Conservation (phyloP, 2,329 filamentous ascomycete species). For the Moelleriella libera region DNA sequence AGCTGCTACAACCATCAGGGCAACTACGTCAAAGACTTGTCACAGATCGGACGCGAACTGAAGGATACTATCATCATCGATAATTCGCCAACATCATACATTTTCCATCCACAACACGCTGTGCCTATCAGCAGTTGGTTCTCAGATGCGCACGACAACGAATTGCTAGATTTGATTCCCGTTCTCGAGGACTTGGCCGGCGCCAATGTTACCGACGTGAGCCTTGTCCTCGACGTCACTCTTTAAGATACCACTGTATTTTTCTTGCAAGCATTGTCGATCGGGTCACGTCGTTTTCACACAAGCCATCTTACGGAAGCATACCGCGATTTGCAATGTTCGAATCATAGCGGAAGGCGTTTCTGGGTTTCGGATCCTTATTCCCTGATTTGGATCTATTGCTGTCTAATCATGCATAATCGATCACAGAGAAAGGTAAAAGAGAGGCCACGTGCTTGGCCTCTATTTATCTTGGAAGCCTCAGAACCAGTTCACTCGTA, state of each 20-base stretch:
- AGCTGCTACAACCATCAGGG: constrained; percentile 99
- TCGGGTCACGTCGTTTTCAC: constrained; percentile 14
- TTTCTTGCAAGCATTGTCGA: constrained; percentile 8
- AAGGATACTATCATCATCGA: constrained; percentile 99
- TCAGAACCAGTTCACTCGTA: not conserved
- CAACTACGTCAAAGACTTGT: constrained; percentile 98
- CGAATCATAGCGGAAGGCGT: constrained; percentile 41
- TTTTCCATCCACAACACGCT: constrained; percentile 97
- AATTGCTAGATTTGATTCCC: constrained; percentile 90
- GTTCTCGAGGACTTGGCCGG: constrained; percentile 94
- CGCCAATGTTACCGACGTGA: constrained; percentile 83
- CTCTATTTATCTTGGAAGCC: constrained; percentile 1
- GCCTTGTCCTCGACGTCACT: constrained; percentile 88
- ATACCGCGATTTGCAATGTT: constrained; percentile 21
- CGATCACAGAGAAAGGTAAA: constrained; percentile 5
- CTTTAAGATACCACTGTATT: constrained; percentile 33
- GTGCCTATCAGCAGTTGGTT: constrained; percentile 99
- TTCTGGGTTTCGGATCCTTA: constrained; percentile 32
- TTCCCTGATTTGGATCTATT: constrained; percentile 35
- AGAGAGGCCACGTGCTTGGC: not conserved
- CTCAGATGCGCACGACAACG: constrained; percentile 97
- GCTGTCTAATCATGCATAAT: constrained; percentile 38
- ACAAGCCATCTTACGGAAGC: constrained; percentile 7
- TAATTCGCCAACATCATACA: constrained; percentile 97
- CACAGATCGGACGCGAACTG: constrained; percentile 87